Base-by-base conservation (phyloP, 768 basidiomycete genomes). In the Russula ochroleuca region DNA sequence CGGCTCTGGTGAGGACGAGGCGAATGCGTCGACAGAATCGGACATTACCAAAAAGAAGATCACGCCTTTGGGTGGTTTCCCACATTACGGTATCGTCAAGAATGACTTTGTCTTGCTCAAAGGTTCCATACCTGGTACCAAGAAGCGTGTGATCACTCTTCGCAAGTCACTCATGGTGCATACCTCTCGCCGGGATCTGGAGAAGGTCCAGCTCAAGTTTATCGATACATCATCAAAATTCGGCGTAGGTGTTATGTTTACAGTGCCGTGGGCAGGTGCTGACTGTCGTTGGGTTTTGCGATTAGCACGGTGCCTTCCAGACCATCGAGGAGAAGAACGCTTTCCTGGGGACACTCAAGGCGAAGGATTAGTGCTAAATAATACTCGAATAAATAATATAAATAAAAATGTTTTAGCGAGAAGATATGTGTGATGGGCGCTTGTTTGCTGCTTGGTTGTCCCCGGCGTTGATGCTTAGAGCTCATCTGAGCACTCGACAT, bases 31-130 rank as follows among this genome's bases (percentile, higher is more conserved):
- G 60, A 98, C 97, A 40, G 94, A 98, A 71, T 86, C 88, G 62
- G 97, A 98, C 76, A 84, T 92, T 73, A 96, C 94, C 70, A 85
- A 91, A 80, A 97, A 97, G 83, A 68, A 79, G 66, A 95, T 96
- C 75, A 98, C 92, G 62, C 97, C 97, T 58, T 85, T 98, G 86
- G 97, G 97, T 81, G 97, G 96, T 74, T 99, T 96, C 88, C 94
- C 94, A 63, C 94, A 97, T 75, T 98, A 98, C 76, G 95, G 96
- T 84, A 84, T 97, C 73, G 90, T 98, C 80, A 95, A 91, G 85
- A 96, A 97, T 82, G 97, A 98, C 77, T 99, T 88, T 83, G 78
- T 99, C 72, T 86, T 99, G 78, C 81, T 98, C 78, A 98, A 98
- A 83, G 96, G 96, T 67, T 94, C 87, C 58, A 83, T 94, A 68